Evolutionary conservation across 148 eudicot species (phyloP).

Genomic region (Rheum nobile): DNA sequence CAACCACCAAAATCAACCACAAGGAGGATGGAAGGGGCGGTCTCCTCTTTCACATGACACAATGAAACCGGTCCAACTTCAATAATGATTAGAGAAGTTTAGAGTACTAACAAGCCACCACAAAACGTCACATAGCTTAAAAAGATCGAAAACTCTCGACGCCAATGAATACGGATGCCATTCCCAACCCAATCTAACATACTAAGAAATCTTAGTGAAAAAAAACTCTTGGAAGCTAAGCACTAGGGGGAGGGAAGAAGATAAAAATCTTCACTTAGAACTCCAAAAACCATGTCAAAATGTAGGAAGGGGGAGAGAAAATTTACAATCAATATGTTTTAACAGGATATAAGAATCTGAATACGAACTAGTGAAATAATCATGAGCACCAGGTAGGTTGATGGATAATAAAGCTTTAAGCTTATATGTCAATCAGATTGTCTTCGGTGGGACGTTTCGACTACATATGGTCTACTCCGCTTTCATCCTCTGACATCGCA

Average conservation of each 20-base stretch:
- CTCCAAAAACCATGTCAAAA: not conserved
- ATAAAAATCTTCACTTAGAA: not conserved
- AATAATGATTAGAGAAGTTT: too few relatives aligned
- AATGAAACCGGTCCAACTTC: conserved; percentile 98
- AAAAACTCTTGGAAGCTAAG: not conserved
- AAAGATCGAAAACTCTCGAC: too few relatives aligned
- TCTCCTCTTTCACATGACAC: conserved; percentile 90
- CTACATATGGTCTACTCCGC: conserved; percentile 41
- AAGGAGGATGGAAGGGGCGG: conserved; percentile 79
- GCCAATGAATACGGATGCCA: too few relatives aligned
- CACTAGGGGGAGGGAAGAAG: not conserved
- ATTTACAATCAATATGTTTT: not conserved
- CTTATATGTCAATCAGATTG: not conserved
- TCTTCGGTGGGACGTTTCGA: not conserved
- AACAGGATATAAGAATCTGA: not conserved
- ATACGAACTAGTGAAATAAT: not conserved
- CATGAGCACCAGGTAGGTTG: not conserved
- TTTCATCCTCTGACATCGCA: conserved; percentile 35
- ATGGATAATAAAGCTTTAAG: too few relatives aligned
- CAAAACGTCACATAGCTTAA: too few relatives aligned
- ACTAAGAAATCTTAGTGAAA: not conserved
- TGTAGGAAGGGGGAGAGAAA: not conserved
- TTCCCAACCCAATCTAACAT: not conserved
- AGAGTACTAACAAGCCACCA: too few relatives aligned
- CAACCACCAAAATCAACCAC: conserved; percentile 99